Evolutionary conservation across 106 monocot species (phyloP).

Genomic region (Dendrobium catenatum): DNA sequence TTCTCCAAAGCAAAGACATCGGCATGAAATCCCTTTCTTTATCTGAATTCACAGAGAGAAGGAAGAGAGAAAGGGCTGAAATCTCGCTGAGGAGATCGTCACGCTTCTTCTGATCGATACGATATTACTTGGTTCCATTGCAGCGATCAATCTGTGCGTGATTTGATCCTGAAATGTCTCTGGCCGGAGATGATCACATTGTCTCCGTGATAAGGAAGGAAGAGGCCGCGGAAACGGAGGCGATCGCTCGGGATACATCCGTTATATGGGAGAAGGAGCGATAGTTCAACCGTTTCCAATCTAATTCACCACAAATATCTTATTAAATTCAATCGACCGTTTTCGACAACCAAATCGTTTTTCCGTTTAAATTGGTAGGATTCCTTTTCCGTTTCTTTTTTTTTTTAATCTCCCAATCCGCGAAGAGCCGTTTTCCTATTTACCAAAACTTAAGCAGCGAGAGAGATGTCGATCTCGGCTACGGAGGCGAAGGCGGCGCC

Average conservation of each 20-base stretch:
- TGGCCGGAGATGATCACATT: conserved; percentile 1
- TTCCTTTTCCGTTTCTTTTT: neutral
- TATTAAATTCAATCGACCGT: too few relatives aligned
- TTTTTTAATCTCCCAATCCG: neutral
- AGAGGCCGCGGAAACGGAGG: neutral
- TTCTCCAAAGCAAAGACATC: neutral
- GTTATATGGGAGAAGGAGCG: conserved; percentile 38
- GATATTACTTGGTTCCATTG: neutral
- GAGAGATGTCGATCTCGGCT: neutral
- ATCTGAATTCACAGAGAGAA: neutral
- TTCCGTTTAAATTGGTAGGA: neutral
- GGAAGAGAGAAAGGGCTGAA: neutral
- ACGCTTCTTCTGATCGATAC: neutral
- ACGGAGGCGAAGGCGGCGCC: neutral
- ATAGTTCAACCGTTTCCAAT: neutral
- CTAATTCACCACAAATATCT: neutral
- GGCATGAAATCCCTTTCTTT: neutral
- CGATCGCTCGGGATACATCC: neutral
- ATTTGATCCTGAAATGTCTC: conserved; percentile 19
- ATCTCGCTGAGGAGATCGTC: neutral
- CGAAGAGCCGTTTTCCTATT: neutral
- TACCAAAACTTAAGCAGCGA: conserved; percentile 8
- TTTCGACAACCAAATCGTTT: neutral
- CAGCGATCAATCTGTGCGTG: neutral
- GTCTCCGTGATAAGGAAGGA: neutral